Evolutionary conservation across 2,329 filamentous ascomycete species (phyloP).

Genomic region (Keithomyces neogunnii): DNA sequence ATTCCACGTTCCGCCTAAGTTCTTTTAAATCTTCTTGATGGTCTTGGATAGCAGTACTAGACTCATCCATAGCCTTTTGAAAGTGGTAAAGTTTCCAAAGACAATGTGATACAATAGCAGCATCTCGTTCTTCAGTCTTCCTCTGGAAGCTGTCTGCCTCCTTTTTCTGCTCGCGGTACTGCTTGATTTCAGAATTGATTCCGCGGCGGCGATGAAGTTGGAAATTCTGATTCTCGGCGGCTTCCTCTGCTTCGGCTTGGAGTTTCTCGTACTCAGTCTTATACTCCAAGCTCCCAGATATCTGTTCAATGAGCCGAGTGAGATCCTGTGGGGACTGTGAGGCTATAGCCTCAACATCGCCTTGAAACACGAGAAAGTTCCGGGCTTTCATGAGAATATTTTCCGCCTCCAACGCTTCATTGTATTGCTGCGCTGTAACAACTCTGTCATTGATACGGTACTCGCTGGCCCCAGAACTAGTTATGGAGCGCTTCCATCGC

Average conservation of each 20-base stretch:
- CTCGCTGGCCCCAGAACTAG: conserved; percentile 78
- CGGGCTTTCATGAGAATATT: conserved; percentile 97
- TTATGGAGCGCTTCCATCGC: conserved; percentile 93
- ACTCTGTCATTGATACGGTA: conserved; percentile 93
- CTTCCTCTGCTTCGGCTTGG: conserved; percentile 79
- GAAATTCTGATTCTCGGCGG: conserved; percentile 78
- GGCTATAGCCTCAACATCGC: conserved; percentile 94
- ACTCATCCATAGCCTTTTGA: conserved; percentile 87
- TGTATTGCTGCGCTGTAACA: conserved; percentile 87
- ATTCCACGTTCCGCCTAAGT: conserved; percentile 77
- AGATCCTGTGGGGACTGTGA: conserved; percentile 91
- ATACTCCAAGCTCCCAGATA: conserved; percentile 90
- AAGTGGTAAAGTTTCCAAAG: conserved; percentile 97
- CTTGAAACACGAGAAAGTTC: conserved; percentile 97
- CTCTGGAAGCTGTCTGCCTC: conserved; percentile 90
- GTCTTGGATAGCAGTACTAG: conserved; percentile 79
- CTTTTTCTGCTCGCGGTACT: conserved; percentile 93
- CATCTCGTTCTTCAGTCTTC: conserved; percentile 83
- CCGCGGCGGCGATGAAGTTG: conserved; percentile 83
- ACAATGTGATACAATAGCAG: conserved; percentile 85
- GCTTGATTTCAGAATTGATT: conserved; percentile 96
- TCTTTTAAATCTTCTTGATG: conserved; percentile 95
- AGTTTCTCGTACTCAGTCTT: conserved; percentile 88
- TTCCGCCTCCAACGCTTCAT: conserved; percentile 81
- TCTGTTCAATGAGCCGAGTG: conserved; percentile 91